Evolutionary conservation across 108 stramenopile genomes (phyloP), one percentile per base, ranked within the genome.

Genomic region (Nitzschia palea): DNA sequence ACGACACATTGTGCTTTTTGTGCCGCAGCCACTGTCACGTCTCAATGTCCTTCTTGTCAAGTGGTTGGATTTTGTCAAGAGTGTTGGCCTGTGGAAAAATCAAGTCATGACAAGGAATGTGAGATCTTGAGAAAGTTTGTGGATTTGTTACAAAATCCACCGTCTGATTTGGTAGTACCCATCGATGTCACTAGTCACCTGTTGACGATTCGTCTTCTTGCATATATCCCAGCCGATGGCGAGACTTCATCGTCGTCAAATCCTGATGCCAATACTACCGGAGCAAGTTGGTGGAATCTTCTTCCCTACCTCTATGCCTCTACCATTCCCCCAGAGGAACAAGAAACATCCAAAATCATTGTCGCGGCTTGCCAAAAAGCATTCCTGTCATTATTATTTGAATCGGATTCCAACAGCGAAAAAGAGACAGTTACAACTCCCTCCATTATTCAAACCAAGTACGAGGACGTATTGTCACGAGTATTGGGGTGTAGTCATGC

Each of bases 401-500:
- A n/a, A 15, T 53, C 17, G 3, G 28, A 15, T 2, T 27, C 15
- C n/a, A 12, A 12, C 28, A 30, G 35, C 35, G 17, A 20, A 33
- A 15, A 1, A n/a, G 31, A 57, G 32, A 14, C 6, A 17, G 17
- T 33, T 33, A 3, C 55, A 33, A 34, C 33, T 57, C 17, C 55
- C 3, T n/a, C 31, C 28, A 32, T 17, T 1, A 33, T 27, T 29
- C 28, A 31, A 34, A 30, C 1, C 29, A 23, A 37, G 2, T 63
- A 48, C 18, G 0, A 32, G 20, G 23, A 12, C 30, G 3, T 43
- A 1, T 26, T 63, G 44, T 65, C 55, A 5, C 48, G 70, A 17
- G 53, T 78, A 27, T 30, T 78, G 4, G 78, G 78, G 20, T 79
- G 78, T 52, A 51, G 68, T 33, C 78, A 79, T 56, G 66, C 66